Base-by-base conservation (phyloP, 2,329 filamentous ascomycete genomes). In the Celoporthe dispersa region DNA sequence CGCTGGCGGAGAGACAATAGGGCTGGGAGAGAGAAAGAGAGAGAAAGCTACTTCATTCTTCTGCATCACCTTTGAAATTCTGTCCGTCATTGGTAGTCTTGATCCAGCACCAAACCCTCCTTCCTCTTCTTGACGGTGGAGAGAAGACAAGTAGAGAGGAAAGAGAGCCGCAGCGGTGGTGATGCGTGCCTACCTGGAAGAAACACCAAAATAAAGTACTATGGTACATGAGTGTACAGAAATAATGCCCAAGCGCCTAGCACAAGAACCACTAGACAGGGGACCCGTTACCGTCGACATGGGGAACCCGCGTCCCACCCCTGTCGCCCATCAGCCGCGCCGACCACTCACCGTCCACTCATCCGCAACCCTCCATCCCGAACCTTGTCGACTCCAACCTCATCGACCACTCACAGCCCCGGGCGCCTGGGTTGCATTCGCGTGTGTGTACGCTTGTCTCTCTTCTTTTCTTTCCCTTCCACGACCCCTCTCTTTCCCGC, bases 271-370 rank as follows among this genome's bases (percentile, higher is more conserved):
- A 41, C 33, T 28, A 28, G 37, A 68, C 67, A 70, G 64, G 70
- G 41, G 60, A 66, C 44, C 66, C 55, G 53, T 57, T 57, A 57
- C 53, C 25, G 53, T 57, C 53, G 53, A 57, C 53, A 33, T 57
- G 53, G 53, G 25, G 53, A 57, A 28, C 16, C 25, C 25, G n/a
- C 60, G 11, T 37, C 22, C 35, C 35, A 31, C 64, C 35, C 70
- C 68, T 67, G 68, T 35, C 37, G 11, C 16, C 44, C 68, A 68
- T 70, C 64, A 68, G 65, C 53, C 55, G 62, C 68, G 16, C n/a
- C 61, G 57, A 57, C 70, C 70, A 71, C 68, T 71, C 68, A 70
- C 22, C 70, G 31, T 59, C 67, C 70, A 65, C 65, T 48, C 68
- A 53, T 66, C 28, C 44, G 25, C 35, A 53, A n/a, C 44, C 51